phyloP scores from a whole-genome alignment of 1,284 basidiomycete species.

The Austroboletus novae-zelandiae region DNA sequence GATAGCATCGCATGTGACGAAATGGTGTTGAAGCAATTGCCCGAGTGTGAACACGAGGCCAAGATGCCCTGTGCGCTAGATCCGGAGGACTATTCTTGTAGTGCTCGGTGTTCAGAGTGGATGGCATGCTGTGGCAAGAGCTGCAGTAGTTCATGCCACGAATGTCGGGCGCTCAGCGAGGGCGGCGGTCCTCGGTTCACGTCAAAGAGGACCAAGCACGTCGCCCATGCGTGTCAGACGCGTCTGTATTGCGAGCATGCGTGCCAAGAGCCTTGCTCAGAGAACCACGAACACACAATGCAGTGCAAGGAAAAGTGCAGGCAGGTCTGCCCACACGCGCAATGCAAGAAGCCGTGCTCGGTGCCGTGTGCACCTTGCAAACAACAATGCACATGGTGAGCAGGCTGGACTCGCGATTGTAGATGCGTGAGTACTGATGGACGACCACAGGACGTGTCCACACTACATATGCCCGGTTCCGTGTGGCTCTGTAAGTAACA shows the following conservation, averaged over 20 bases:
- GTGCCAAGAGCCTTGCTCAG: conserved; percentile 51
- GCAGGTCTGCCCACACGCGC: conserved; percentile 54
- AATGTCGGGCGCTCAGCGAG: conserved; percentile 45
- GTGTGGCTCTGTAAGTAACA: conserved; percentile 61
- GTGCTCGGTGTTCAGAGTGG: conserved; percentile 39
- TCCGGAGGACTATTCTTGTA: conserved; percentile 42
- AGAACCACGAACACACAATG: conserved; percentile 49
- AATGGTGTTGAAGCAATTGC: conserved; percentile 45
- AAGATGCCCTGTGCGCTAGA: conserved; percentile 47
- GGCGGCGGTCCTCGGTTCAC: neutral
- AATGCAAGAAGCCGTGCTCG: conserved; percentile 50
- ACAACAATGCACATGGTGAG: conserved; percentile 57
- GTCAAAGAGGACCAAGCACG: conserved; percentile 38
- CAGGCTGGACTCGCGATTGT: neutral
- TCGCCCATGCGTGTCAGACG: conserved; percentile 50
- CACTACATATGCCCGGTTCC: conserved; percentile 61
- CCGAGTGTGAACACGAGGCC: conserved; percentile 55
- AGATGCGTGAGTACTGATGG: neutral
- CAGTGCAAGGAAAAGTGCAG: conserved; percentile 50
- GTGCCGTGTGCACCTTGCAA: conserved; percentile 63
- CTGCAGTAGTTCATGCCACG: conserved; percentile 49
- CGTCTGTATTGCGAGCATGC: conserved; percentile 56
- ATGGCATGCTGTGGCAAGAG: conserved; percentile 57
- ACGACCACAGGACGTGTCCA: conserved; percentile 44
- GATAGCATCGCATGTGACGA: conserved; percentile 45